Percentiles rank a stretch among this genome's conserved stretches.
phyloP scores from a whole-genome alignment of 176 grass and related monocot genomes.

The Hordeum marinum region DNA sequence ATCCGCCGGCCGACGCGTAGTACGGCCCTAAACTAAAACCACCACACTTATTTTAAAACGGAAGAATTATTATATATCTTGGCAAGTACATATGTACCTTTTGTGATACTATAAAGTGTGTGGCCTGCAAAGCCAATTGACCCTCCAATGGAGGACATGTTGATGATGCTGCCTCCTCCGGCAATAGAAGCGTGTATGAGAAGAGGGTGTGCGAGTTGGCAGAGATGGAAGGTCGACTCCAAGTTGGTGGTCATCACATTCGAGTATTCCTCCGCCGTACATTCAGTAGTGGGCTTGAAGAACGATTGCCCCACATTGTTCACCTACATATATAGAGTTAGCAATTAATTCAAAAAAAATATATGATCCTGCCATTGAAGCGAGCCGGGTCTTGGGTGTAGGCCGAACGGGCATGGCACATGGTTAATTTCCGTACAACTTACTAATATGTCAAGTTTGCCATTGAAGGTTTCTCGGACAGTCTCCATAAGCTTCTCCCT shows the following conservation, averaged over 20 bases:
- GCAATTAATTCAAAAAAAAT: too few species aligned
- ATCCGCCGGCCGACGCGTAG: too few species aligned
- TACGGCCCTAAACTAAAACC: too few species aligned
- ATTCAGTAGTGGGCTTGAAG: background rate
- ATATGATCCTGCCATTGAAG: too few species aligned
- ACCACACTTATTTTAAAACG: too few species aligned
- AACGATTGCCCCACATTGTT: constrained; percentile 9
- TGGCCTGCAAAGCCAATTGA: background rate
- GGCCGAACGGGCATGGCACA: background rate
- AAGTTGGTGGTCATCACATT: constrained; percentile 32
- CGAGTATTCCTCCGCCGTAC: constrained; percentile 22
- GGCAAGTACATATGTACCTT: background rate
- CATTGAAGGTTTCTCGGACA: too few species aligned
- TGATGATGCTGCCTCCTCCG: background rate
- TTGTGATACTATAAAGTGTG: background rate
- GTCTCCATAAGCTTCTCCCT: too few species aligned
- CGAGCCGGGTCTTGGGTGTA: too few species aligned
- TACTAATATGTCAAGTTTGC: constrained; percentile 26
- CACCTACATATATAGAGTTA: background rate
- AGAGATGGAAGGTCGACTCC: constrained; percentile 39
- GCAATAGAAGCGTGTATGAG: background rate
- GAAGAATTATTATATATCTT: too few species aligned
- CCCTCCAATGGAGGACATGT: constrained; percentile 32
- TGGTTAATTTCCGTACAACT: background rate
- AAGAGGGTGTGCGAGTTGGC: constrained; percentile 32